These are phyloP conservation scores for Gardenia jasminoides DNA, from an alignment of 257 asterid species.

Conservation along the genomic window DNA sequence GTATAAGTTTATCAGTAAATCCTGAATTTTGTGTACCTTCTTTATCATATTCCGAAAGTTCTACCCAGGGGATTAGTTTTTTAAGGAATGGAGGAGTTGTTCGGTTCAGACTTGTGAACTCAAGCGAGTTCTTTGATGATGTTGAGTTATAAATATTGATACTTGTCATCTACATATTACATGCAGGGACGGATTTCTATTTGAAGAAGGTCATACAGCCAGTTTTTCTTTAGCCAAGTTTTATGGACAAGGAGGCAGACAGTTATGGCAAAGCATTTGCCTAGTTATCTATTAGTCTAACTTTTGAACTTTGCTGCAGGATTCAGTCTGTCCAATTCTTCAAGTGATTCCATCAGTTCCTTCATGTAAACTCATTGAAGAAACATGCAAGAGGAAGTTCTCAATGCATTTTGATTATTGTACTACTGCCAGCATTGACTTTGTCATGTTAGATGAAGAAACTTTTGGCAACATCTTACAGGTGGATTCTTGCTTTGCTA, in stretches of 20 bases:
- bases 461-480: slow-evolving; percentile 74
- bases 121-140: slow-evolving; percentile 40
- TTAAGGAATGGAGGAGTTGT: slow-evolving; percentile 57
- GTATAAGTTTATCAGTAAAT: not conserved
- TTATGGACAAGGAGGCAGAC: slow-evolving; percentile 83
- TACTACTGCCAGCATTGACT: slow-evolving; percentile 81
- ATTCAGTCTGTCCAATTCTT: slow-evolving; percentile 84
- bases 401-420: slow-evolving; percentile 91
- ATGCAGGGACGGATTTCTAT: slow-evolving; percentile 97
- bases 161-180: slow-evolving; percentile 65
- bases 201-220: slow-evolving; percentile 80
- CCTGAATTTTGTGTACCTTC: not conserved
- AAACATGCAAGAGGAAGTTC: slow-evolving; percentile 87
- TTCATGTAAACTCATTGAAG: slow-evolving; percentile 89
- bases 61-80: slow-evolving; percentile 33
- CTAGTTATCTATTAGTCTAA: too few relatives aligned
- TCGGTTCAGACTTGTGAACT: slow-evolving; percentile 50
- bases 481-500: slow-evolving; percentile 46
- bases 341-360: slow-evolving; percentile 80
- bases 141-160: slow-evolving; percentile 52
- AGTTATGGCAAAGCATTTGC: slow-evolving; percentile 63
- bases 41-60: slow-evolving; percentile 29
- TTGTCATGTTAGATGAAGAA: slow-evolving; percentile 78
- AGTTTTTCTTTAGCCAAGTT: slow-evolving; percentile 86
- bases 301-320: slow-evolving; percentile 82